Conservation (phyloP, 768 basidiomycete genomes). For the Sistotremastrum niveocremeum region DNA sequence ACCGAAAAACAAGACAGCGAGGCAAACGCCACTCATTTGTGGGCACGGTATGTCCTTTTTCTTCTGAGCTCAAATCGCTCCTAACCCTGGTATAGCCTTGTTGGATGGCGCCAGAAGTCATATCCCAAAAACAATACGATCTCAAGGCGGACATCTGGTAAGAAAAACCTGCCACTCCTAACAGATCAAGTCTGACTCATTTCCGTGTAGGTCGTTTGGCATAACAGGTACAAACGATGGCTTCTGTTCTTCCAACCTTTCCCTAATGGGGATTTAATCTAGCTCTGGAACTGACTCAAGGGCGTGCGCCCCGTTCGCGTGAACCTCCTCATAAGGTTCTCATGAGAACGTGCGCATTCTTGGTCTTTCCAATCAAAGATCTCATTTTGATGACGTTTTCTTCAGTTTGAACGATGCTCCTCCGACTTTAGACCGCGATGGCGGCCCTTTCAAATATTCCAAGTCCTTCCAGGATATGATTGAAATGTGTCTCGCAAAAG, state of each 20-base stretch:
- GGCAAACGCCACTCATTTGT: conserved; percentile 88
- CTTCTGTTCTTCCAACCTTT: too few relatives aligned
- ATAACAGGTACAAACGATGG: conserved; percentile 37
- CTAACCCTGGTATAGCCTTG: conserved; percentile 40
- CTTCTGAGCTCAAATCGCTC: not conserved
- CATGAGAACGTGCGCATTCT: conserved; percentile 44
- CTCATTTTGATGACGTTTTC: conserved; percentile 1
- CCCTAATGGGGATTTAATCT: too few relatives aligned
- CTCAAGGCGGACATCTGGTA: conserved; percentile 82
- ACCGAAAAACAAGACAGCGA: conserved; percentile 17
- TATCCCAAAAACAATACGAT: conserved; percentile 75
- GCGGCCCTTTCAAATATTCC: conserved; percentile 62
- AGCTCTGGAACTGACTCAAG: conserved; percentile 77
- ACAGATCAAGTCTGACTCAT: too few relatives aligned
- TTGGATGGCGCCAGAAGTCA: conserved; percentile 96
- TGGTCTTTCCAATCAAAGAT: not conserved
- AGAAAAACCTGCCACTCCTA: too few relatives aligned
- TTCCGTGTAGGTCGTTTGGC: conserved; percentile 45
- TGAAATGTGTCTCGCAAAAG: conserved; percentile 71
- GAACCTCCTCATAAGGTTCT: conserved; percentile 64
- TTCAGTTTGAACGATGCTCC: conserved; percentile 60
- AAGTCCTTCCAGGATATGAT: conserved; percentile 74
- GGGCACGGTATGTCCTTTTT: conserved; percentile 49
- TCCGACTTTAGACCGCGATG: conserved; percentile 62
- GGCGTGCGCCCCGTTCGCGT: conserved; percentile 72